Conservation (phyloP, 2,329 filamentous ascomycete genomes). For the Ascochyta viciae-villosae region DNA sequence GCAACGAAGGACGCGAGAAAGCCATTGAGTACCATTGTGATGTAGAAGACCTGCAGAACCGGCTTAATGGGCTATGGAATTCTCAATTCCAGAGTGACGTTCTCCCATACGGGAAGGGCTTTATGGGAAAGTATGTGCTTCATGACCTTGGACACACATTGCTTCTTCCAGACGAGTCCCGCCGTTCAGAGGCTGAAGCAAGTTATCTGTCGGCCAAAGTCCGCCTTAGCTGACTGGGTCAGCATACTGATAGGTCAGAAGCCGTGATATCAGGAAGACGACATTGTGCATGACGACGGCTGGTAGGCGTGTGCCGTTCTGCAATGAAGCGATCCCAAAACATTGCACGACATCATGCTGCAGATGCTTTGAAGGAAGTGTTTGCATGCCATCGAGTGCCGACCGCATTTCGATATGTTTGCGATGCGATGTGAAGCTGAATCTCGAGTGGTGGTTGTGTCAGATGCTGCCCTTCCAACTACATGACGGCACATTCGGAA, state of each 20-base stretch:
- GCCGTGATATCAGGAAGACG: not conserved
- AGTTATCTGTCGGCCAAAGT: conserved; percentile 16
- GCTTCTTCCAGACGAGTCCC: conserved; percentile 16
- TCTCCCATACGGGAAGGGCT: not conserved
- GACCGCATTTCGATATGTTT: not conserved
- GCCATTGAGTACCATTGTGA: not conserved
- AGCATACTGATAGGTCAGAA: not conserved
- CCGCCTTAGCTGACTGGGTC: conserved; percentile 7
- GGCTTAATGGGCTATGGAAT: not conserved
- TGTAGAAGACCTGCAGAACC: too few species aligned
- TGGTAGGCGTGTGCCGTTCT: not conserved
- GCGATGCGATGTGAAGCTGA: not conserved
- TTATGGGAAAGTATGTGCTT: conserved; percentile 6
- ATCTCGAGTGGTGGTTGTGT: not conserved
- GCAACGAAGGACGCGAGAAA: conserved; percentile 54
- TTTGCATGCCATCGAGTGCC: not conserved
- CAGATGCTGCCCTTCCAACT: not conserved
- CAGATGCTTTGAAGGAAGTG: too few species aligned
- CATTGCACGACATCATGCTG: not conserved
- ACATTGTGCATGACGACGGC: not conserved
- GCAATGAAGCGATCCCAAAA: not conserved
- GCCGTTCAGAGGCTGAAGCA: conserved; percentile 22
- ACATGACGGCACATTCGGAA: conserved; percentile 32
- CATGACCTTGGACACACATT: conserved; percentile 6
- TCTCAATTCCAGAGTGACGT: not conserved